Conservation (phyloP, 2,329 filamentous ascomycete species). For the Pseudopyrenochaeta lycopersici region DNA sequence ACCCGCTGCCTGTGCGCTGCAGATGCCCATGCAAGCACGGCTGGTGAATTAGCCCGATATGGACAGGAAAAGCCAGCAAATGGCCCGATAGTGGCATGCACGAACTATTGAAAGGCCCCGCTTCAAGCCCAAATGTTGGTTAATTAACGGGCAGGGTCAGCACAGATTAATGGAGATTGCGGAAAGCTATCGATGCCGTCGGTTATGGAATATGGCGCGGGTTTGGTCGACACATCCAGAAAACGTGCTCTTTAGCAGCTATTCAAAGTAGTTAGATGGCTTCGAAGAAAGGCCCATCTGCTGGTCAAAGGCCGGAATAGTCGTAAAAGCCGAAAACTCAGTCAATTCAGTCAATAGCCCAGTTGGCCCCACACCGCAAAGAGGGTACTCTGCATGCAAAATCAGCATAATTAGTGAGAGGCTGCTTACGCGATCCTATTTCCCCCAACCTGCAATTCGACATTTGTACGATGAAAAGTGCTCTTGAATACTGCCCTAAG, state of each 20-base stretch:
- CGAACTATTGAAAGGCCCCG: constrained; percentile 37
- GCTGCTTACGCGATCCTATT: not conserved
- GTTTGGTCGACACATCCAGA: constrained; percentile 3
- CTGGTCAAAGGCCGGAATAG: not conserved
- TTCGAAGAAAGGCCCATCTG: not conserved
- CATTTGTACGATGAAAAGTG: constrained; percentile 10
- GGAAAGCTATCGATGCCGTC: constrained; percentile 1
- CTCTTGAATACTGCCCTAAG: constrained; percentile 14
- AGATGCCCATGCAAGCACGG: constrained; percentile 31
- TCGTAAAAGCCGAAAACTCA: not conserved
- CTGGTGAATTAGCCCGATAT: constrained; percentile 35
- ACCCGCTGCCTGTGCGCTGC: constrained; percentile 31
- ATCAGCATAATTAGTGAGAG: constrained; percentile 4
- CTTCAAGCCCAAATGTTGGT: constrained; percentile 38
- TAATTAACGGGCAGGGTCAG: constrained; percentile 39
- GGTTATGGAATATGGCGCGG: constrained; percentile 1
- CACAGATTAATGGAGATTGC: constrained; percentile 29
- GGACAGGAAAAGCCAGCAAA: constrained; percentile 38
- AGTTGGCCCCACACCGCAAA: not conserved
- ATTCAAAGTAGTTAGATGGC: not conserved
- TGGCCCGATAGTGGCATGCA: constrained; percentile 34
- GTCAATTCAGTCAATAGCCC: no score
- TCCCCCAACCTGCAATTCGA: constrained; percentile 20
- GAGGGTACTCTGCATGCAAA: not conserved
- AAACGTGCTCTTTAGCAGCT: not conserved